Evolutionary conservation across 179 eudicot species (phyloP).

Genomic region (Spinacia oleracea): DNA sequence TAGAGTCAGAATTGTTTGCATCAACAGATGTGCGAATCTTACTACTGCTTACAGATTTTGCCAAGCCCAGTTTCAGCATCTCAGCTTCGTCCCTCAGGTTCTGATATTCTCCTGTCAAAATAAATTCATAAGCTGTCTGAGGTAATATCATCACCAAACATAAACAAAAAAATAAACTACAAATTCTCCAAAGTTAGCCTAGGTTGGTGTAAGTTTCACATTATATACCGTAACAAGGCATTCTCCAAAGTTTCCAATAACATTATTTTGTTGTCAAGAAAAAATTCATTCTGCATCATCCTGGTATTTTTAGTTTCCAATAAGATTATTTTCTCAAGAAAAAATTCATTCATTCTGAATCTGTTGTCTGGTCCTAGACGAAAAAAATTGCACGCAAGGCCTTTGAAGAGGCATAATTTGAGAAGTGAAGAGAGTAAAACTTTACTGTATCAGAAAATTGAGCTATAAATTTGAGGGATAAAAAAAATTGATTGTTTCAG

Average conservation of each 20-base stretch:
- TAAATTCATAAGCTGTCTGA: not conserved
- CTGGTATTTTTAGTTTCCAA: not conserved
- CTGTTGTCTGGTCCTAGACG: not conserved
- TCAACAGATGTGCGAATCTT: constrained; percentile 18
- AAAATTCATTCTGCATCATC: not conserved
- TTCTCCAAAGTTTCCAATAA: not conserved
- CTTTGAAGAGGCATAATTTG: too few species aligned
- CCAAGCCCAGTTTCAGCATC: constrained; percentile 38
- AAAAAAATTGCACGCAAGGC: not conserved
- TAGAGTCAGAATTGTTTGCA: constrained; percentile 27
- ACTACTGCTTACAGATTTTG: constrained; percentile 22
- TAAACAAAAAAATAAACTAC: too few species aligned
- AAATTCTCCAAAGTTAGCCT: too few species aligned
- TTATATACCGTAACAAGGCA: not conserved
- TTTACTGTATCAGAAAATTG: not conserved
- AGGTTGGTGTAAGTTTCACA: too few species aligned
- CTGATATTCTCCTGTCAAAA: constrained; percentile 53
- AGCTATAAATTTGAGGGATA: not conserved
- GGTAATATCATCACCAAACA: too few species aligned
- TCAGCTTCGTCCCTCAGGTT: constrained; percentile 51
- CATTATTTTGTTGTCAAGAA: not conserved
- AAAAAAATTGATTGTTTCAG: too few species aligned
- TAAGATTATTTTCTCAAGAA: not conserved
- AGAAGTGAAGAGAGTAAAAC: not conserved
- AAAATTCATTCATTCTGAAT: not conserved